Base-by-base conservation (phyloP, 352 stramenopile genomes). In the Thraustochytrium sp. region DNA sequence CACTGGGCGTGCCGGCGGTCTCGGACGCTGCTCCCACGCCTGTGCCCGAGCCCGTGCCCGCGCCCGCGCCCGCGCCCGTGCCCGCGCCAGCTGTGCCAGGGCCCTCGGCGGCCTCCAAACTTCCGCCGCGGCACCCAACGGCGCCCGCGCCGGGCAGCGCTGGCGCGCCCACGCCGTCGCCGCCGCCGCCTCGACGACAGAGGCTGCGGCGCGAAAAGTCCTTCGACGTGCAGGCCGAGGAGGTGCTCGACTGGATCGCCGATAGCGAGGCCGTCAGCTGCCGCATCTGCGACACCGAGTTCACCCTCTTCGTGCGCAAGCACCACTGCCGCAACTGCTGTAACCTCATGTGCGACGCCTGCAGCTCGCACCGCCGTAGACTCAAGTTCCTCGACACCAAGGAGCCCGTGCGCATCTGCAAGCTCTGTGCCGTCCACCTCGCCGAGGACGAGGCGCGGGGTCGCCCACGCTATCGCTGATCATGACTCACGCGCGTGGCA, bases 321-420 rank as follows among this genome's bases (percentile, higher is more conserved):
- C 90, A 93, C 61, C 90, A 95, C 82, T 95, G 91, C 63, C 91
- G 90, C 42, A 90, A 86, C 0, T 95, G 91, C 44, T 91, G 91
- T 13, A 90, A 94, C 37, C 87, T 95, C 31, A 89, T 94, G 21
- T 95, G 91, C 80, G 90, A 87, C 68, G 87, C 85, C 18, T 95
- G 91, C 86, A 93, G 92, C 53, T 85, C 87, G 8, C 88, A 90
- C 49, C 88, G 90, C 46, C 87, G 31, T 2, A 40, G 34, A 1
- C 46, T 80, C 21, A 72, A 51, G 9, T 21, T 80, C 21, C 68
- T 80, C 29, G 68, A 80, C 1, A 72, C 53, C 16, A 64, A 40
- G 51, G 48, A 80, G 37, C 44, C 68, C 26, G 68, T 80, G 42
- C 68, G 68, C 42, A 44, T 80, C 5, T 80, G 68, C 40, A 61